A percentile compares a stretch with the other conserved stretches of the same genome.
Evolutionary conservation across 2,329 filamentous ascomycete genomes (phyloP).

Genomic region (Apiospora malaysiana): DNA sequence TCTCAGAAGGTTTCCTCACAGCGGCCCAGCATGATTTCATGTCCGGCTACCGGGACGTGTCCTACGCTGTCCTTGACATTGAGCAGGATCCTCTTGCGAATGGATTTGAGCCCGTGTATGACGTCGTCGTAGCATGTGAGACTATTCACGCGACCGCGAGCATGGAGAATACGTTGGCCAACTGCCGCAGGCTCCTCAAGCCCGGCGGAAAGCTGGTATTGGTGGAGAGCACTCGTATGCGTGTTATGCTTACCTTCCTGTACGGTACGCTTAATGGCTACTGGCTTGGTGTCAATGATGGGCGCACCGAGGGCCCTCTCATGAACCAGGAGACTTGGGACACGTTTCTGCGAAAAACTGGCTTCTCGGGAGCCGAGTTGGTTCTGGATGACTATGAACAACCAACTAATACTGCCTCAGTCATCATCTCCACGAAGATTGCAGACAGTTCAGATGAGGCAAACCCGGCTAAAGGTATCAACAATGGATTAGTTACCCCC

Average conservation of each 20-base stretch:
- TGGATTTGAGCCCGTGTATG: conserved; percentile 28
- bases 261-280: conserved; percentile 27
- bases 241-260: conserved; percentile 28
- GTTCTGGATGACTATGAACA: conserved; percentile 32
- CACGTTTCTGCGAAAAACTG: conserved; percentile 24
- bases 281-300: conserved; percentile 26
- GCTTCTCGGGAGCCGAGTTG: conserved; percentile 34
- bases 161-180: conserved; percentile 33
- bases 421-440: conserved; percentile 23
- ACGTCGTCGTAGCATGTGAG: conserved; percentile 33
- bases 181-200: conserved; percentile 36
- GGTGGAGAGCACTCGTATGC: conserved; percentile 30
- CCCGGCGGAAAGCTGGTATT: conserved; percentile 37
- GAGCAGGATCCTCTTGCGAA: conserved; percentile 28
- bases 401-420: conserved; percentile 23
- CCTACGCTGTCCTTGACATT: conserved; percentile 21
- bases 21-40: conserved; percentile 22
- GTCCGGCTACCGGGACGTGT: conserved; percentile 24
- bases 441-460: neutral
- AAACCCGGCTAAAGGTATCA: neutral
- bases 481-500: neutral
- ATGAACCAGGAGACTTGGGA: conserved; percentile 31
- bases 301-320: conserved; percentile 28
- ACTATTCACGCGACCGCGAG: conserved; percentile 27
- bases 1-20: conserved; percentile 25